phyloP scores from a whole-genome alignment of 345 rosid species.

The Boechera retrofracta region DNA sequence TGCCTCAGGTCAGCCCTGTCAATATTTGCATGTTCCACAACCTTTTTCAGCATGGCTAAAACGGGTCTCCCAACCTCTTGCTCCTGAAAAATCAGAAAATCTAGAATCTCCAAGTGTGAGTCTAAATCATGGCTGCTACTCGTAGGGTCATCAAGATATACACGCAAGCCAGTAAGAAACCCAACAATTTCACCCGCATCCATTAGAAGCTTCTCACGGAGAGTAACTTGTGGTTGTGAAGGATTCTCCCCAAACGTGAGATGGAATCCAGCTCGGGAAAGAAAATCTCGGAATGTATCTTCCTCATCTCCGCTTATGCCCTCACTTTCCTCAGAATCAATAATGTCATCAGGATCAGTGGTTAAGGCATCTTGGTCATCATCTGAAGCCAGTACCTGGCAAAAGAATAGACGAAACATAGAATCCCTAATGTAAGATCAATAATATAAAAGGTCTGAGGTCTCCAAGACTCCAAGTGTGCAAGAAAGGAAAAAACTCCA shows the following conservation, averaged over 20 bases:
- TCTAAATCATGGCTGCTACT: constrained; percentile 69
- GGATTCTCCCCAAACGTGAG: constrained; percentile 89
- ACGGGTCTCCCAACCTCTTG: constrained; percentile 76
- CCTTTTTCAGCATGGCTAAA: constrained; percentile 83
- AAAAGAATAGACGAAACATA: constrained; percentile 37
- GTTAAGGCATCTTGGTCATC: constrained; percentile 98
- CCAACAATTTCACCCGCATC: constrained; percentile 99
- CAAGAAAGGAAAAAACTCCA: constrained; percentile 19
- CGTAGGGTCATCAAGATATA: constrained; percentile 93
- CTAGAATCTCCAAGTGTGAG: constrained; percentile 82
- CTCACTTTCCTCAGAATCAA: constrained; percentile 98
- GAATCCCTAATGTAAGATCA: constrained; percentile 15
- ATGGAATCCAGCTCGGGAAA: constrained; percentile 97
- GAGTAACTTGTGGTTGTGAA: constrained; percentile 77
- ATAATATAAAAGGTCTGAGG: constrained; percentile 15
- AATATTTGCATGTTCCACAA: constrained; percentile 89
- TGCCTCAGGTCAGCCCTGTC: constrained; percentile 96
- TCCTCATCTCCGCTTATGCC: constrained; percentile 98
- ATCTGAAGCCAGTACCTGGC: constrained; percentile 93
- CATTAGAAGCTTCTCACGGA: constrained; percentile 83
- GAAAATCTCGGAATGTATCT: constrained; percentile 95
- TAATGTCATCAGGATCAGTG: constrained; percentile 98
- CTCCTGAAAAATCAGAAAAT: constrained; percentile 78
- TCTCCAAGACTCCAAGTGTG: not conserved
- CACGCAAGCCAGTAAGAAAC: constrained; percentile 95